These are phyloP conservation scores for Lasiosphaeris hirsuta DNA, from an alignment of 495 filamentous ascomycete species.

Conservation along the genomic window DNA sequence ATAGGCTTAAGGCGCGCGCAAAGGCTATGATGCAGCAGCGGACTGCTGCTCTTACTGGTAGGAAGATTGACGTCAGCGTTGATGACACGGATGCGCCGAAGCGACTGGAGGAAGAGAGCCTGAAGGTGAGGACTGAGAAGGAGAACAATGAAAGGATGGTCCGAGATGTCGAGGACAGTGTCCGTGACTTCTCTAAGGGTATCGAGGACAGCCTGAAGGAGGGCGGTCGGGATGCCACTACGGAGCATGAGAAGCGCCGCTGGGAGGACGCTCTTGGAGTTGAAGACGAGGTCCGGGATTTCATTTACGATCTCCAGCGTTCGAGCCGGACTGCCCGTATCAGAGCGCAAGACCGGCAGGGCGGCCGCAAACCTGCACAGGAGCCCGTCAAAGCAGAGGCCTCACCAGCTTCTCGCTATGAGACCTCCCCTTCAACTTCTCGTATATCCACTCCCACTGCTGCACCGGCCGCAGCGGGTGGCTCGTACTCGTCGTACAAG, in stretches of 20 bases:
- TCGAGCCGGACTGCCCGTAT: slow-evolving; percentile 71
- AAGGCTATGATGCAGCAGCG: slow-evolving; percentile 98
- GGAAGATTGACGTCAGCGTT: slow-evolving; percentile 59
- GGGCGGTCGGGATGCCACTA: slow-evolving; percentile 59
- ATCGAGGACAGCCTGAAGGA: slow-evolving; percentile 87
- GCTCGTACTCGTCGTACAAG: slow-evolving; percentile 74
- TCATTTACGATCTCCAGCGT: slow-evolving; percentile 93
- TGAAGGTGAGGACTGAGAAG: slow-evolving; percentile 72
- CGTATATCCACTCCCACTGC: slow-evolving; percentile 45
- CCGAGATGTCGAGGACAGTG: slow-evolving; percentile 92
- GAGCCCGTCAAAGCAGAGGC: slow-evolving; percentile 44
- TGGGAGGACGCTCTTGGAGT: slow-evolving; percentile 98
- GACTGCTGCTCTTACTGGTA: slow-evolving; percentile 85
- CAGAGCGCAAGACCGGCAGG: slow-evolving; percentile 62
- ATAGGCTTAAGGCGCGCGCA: slow-evolving; percentile 89
- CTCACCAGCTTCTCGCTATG: slow-evolving; percentile 35
- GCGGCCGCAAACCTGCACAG: slow-evolving; percentile 40
- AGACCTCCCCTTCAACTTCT: slow-evolving; percentile 39
- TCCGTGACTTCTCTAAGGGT: slow-evolving; percentile 78
- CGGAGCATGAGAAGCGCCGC: slow-evolving; percentile 84
- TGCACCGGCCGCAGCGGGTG: slow-evolving; percentile 38
- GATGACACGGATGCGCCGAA: slow-evolving; percentile 76
- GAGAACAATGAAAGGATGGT: slow-evolving; percentile 97
- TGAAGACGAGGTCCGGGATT: slow-evolving; percentile 92
- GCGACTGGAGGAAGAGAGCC: slow-evolving; percentile 81